Percentiles rank a stretch among this genome's conserved stretches.
Evolutionary conservation across 1,284 basidiomycete species (phyloP).

Genomic region (Pseudozyma tsukubaensis): DNA sequence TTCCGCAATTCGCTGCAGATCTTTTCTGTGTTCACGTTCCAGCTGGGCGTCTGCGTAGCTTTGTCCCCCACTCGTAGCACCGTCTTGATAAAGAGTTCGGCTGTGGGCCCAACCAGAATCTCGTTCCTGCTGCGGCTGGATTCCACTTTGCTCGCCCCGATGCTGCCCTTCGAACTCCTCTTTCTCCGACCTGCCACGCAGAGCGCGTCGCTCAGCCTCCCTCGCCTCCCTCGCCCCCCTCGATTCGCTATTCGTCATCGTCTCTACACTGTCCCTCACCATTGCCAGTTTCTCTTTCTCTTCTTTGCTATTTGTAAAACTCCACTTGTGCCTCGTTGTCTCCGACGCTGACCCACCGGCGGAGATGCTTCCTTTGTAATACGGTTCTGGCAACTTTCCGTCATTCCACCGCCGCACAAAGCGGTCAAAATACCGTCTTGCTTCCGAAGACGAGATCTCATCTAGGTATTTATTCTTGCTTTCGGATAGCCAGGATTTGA

Average conservation of each 20-base stretch:
- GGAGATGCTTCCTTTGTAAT: constrained; percentile 23
- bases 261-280: constrained; percentile 47
- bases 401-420: constrained; percentile 52
- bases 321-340: constrained; percentile 37
- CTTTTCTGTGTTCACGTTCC: constrained; percentile 19
- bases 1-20: constrained; percentile 8
- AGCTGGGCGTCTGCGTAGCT: constrained; percentile 14
- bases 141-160: too few relatives aligned
- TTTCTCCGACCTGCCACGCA: not conserved
- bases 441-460: constrained; percentile 44
- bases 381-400: constrained; percentile 22
- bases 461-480: constrained; percentile 44
- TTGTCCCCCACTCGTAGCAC: not conserved
- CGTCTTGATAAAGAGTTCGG: not conserved
- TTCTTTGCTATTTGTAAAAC: constrained; percentile 12
- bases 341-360: constrained; percentile 5
- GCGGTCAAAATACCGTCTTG: constrained; percentile 49
- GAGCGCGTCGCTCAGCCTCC: constrained; percentile 27
- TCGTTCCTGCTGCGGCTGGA: too few relatives aligned
- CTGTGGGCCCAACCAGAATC: too few relatives aligned
- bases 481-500: constrained; percentile 54
- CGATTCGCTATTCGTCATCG: constrained; percentile 41
- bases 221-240: constrained; percentile 46
- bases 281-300: constrained; percentile 33
- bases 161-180: not conserved